phyloP scores from a whole-genome alignment of 2,329 filamentous ascomycete species.

The Aspergillus sergii region DNA sequence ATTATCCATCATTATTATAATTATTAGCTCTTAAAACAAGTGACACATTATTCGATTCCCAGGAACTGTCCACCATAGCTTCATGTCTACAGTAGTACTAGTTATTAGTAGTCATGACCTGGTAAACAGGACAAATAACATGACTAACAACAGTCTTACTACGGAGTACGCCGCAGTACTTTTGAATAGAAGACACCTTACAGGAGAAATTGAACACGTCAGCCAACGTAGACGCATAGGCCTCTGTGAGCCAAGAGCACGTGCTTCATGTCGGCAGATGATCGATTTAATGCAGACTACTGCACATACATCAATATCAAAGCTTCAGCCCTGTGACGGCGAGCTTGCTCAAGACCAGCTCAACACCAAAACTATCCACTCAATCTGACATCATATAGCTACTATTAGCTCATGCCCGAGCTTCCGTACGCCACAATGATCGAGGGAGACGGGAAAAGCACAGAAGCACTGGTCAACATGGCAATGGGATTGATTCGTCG shows the following conservation, averaged over 20 bases:
- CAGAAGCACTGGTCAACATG: not conserved
- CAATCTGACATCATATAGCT: constrained; percentile 2
- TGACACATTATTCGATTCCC: not conserved
- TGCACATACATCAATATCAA: constrained; percentile 3
- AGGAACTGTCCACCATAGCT: not conserved
- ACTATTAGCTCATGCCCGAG: not conserved
- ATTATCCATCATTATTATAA: not conserved
- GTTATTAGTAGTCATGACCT: not conserved
- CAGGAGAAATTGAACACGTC: not conserved
- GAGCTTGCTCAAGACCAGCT: not conserved
- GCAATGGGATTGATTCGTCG: not conserved
- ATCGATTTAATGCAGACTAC: not conserved
- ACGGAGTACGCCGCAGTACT: not conserved
- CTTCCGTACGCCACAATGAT: not conserved
- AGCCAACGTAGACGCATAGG: constrained; percentile 1
- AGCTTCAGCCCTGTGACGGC: constrained; percentile 14
- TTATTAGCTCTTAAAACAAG: not conserved
- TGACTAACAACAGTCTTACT: not conserved
- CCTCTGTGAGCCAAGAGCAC: constrained; percentile 1
- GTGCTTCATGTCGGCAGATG: constrained; percentile 1
- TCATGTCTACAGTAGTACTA: not conserved
- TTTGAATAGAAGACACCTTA: not conserved
- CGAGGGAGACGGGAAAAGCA: not conserved
- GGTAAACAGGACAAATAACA: not conserved
- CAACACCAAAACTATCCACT: constrained; percentile 1